Evolutionary conservation across 345 rosid genomes (phyloP).

Genomic region (Salix dunnii): DNA sequence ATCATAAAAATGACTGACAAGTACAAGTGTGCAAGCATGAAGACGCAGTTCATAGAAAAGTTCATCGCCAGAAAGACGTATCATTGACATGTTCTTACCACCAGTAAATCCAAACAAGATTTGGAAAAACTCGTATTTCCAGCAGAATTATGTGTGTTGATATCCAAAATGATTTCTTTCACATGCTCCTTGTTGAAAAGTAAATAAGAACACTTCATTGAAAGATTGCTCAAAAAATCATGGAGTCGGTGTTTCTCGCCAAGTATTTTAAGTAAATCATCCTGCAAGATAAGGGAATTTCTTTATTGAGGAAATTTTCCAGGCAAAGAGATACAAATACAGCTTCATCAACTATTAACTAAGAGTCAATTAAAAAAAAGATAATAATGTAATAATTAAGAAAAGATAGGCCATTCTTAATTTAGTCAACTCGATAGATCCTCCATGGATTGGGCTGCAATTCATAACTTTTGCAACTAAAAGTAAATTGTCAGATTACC

Average conservation of each 20-base stretch:
- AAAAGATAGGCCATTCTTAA: neutral
- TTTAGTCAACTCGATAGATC: neutral
- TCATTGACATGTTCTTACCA: constrained; percentile 51
- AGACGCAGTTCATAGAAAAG: neutral
- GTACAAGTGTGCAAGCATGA: neutral
- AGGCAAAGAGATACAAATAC: neutral
- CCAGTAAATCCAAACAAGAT: constrained; percentile 87
- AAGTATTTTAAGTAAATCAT: constrained; percentile 82
- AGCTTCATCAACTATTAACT: neutral
- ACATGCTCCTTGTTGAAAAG: constrained; percentile 87
- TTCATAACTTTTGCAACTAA: neutral
- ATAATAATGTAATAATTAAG: neutral
- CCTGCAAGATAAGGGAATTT: constrained; percentile 48
- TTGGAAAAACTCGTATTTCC: constrained; percentile 43
- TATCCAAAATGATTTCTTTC: constrained; percentile 73
- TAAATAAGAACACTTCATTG: constrained; percentile 81
- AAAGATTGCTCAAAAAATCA: constrained; percentile 76
- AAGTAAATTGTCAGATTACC: neutral
- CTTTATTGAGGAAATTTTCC: neutral
- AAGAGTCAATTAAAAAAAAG: neutral
- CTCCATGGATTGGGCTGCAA: neutral
- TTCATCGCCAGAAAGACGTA: neutral
- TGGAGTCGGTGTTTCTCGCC: constrained; percentile 82
- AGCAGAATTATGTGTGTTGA: constrained; percentile 52
- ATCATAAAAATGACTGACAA: neutral